Base-by-base conservation (phyloP, 1,284 basidiomycete species). In the Kalmanozyma brasiliensis region DNA sequence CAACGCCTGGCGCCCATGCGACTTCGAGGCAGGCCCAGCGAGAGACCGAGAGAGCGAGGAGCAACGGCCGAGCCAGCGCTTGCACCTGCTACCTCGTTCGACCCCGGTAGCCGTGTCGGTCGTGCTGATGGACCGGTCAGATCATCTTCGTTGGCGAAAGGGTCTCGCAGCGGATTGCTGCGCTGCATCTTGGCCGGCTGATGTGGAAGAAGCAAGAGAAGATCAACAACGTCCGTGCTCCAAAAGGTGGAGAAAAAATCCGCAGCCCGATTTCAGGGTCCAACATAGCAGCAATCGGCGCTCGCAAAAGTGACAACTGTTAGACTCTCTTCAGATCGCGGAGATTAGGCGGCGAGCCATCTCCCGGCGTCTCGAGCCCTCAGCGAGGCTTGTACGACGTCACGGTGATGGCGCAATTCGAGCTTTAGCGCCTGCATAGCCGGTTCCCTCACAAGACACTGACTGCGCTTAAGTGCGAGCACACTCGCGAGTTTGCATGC, bases 401-500 rank as follows among this genome's bases (percentile, higher is more conserved):
- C n/a, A n/a, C n/a, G n/a, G n/a, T n/a, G n/a, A n/a, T n/a, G n/a
- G 41, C 41, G 41, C 41, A 42, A 42, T 42, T 22, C 36, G 34
- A 29, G n/a, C n/a, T n/a, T n/a, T n/a, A n/a, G n/a, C n/a, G n/a
- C n/a, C n/a, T n/a, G n/a, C n/a, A n/a, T n/a, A n/a, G n/a, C n/a
- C n/a, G n/a, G n/a, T n/a, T n/a, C n/a, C n/a, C n/a, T n/a, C n/a
- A n/a, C n/a, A n/a, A n/a, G n/a, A n/a, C n/a, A n/a, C n/a, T n/a
- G n/a, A n/a, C n/a, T n/a, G 13, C 22, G 14, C 29, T 34, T 49
- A 17, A 35, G 32, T 34, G 43, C 44, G 38, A 29, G 38, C 17
- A 8, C 35, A 6, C 35, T 52, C 60, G 60, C 43, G 19, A 56
- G 38, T 63, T 63, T 56, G 43, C 8, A 52, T 49, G 48, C 60